phyloP scores from a whole-genome alignment of 495 filamentous ascomycete species.

The Daldinia vernicosa region DNA sequence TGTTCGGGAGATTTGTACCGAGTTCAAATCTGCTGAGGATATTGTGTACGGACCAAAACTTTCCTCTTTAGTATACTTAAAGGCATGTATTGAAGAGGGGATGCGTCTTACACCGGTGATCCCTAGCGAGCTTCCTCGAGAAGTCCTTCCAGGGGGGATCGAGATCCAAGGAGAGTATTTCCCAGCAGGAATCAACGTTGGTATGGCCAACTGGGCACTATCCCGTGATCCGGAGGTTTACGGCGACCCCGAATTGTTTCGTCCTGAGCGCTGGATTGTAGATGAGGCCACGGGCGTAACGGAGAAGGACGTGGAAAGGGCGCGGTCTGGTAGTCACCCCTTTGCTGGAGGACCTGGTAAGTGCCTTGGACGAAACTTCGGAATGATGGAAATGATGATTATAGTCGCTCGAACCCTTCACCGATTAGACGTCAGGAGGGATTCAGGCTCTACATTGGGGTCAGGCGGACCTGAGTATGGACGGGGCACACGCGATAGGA shows the following conservation, averaged over 20 bases:
- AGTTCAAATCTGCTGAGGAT: constrained; percentile 55
- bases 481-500: constrained; percentile 11
- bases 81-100: constrained; percentile 70
- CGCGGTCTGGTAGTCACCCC: constrained; percentile 21
- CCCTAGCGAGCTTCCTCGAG: constrained; percentile 62
- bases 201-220: constrained; percentile 63
- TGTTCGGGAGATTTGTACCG: constrained; percentile 54
- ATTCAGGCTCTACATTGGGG: constrained; percentile 24
- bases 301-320: constrained; percentile 16
- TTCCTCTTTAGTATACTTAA: constrained; percentile 60
- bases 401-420: constrained; percentile 37
- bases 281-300: constrained; percentile 18
- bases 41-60: constrained; percentile 51
- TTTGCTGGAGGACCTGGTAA: constrained; percentile 40
- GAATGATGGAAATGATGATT: constrained; percentile 43
- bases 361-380: constrained; percentile 47
- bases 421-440: constrained; percentile 19
- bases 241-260: constrained; percentile 50
- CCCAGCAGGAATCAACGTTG: constrained; percentile 62
- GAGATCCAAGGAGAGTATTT: constrained; percentile 61
- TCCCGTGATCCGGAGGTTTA: constrained; percentile 60
- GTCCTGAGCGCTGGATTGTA: constrained; percentile 61
- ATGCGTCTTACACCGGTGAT: constrained; percentile 67
- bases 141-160: constrained; percentile 63
- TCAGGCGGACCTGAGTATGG: constrained; percentile 6